Conservation (phyloP, 1,284 basidiomycete species). For the Agaricales sp. region DNA sequence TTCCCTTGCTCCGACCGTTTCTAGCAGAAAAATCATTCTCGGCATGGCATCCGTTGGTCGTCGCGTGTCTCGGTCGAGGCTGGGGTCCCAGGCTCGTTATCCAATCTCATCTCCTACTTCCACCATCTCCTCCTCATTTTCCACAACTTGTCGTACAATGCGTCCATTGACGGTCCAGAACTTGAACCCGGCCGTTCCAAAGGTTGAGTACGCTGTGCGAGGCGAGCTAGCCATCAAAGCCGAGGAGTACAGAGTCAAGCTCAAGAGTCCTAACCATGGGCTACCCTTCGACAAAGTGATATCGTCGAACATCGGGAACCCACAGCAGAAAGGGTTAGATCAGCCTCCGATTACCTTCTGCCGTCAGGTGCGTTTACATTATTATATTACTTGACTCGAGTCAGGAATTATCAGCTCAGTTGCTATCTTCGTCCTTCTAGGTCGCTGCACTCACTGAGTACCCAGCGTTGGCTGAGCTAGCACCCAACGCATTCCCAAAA, state of each 20-base stretch:
- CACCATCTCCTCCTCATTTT: constrained; percentile 1
- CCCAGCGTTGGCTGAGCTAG: constrained; percentile 75
- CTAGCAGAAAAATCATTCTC: background rate
- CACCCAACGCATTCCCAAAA: constrained; percentile 71
- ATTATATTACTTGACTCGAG: constrained; percentile 1
- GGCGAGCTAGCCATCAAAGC: constrained; percentile 95
- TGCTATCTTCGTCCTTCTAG: constrained; percentile 25
- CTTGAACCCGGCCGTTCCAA: constrained; percentile 78
- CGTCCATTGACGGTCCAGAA: background rate
- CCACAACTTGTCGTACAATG: background rate
- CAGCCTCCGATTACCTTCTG: constrained; percentile 91
- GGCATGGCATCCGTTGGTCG: too few relatives aligned
- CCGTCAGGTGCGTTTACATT: constrained; percentile 61
- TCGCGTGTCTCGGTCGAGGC: background rate
- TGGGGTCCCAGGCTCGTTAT: too few relatives aligned
- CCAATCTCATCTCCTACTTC: background rate
- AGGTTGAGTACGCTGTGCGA: constrained; percentile 95
- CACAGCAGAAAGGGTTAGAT: constrained; percentile 90
- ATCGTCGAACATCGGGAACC: constrained; percentile 96
- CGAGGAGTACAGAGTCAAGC: constrained; percentile 67
- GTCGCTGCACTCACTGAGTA: constrained; percentile 89
- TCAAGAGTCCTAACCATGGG: constrained; percentile 34
- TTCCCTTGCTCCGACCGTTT: background rate
- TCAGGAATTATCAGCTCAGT: background rate
- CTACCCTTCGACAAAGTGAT: constrained; percentile 89